Base-by-base conservation (phyloP, 208 protist species). In the Crithidia expoeki region DNA sequence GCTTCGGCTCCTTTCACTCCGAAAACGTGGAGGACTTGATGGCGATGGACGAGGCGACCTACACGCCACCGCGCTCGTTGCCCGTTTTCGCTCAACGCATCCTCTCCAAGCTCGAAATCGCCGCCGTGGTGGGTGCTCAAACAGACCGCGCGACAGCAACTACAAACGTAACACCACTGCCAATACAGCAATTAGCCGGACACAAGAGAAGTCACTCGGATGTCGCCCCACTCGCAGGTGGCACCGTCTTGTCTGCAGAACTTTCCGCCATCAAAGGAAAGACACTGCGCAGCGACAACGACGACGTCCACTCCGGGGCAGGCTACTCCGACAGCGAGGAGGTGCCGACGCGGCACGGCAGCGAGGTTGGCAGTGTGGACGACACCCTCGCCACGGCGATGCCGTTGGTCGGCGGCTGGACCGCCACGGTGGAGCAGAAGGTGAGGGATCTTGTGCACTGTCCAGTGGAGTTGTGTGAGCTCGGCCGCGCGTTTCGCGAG, bases 1-100 rank as follows among this genome's bases (percentile, higher is more conserved):
- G 92, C 11, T 98, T 98, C 68, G 94, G 92, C 28, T 96, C 91
- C 2, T 98, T 98, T 40, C 94, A 97, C 77, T 94, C 89, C 3
- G 88, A 93, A 34, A 96, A 97, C 64, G 90, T 97, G 16, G 90
- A 98, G 60, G 90, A 93, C 30, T 65, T 97, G 5, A 86, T 97
- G 14, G 51, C 36, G 11, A 64, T 71, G 68, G 49, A 50, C 11
- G 76, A 84, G 16, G 51, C 60, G 19, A 61, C 68, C 14, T 97
- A 96, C 69, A 55, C 33, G n/a, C 55, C 69, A 0, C 94, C 94
- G 0, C 51, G 57, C 0, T 53, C 58, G 23, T 25, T 92, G 2
- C 84, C 80, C 6, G 11, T 36, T 7, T 93, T 89, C 72, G 88
- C 89, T 5, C 57, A 63, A 30, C 58, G 76, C 14, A 61, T 94